These are phyloP conservation scores for Zygosaccharomyces bailii DNA, from an alignment of 805 yeast species.

Conservation along the genomic window DNA sequence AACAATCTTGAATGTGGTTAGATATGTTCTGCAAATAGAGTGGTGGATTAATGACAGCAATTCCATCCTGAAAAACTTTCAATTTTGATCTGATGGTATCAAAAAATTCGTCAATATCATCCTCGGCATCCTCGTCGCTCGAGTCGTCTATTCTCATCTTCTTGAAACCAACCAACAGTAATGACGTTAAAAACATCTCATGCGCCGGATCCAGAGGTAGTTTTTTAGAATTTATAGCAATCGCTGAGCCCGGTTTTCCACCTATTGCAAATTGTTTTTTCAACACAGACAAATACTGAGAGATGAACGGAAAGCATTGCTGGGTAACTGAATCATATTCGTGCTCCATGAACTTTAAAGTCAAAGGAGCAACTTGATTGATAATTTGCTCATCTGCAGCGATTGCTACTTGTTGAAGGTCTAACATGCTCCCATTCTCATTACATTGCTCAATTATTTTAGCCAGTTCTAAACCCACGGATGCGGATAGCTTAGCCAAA, in stretches of 20 bases:
- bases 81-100: slow-evolving; percentile 70
- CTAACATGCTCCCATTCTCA: slow-evolving; percentile 32
- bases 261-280: slow-evolving; percentile 49
- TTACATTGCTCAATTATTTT: slow-evolving; percentile 58
- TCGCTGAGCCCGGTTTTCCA: slow-evolving; percentile 40
- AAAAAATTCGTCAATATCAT: slow-evolving; percentile 68
- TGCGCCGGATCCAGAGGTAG: slow-evolving; percentile 38
- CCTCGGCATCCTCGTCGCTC: slow-evolving; percentile 71
- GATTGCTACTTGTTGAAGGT: slow-evolving; percentile 34
- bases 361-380: slow-evolving; percentile 61
- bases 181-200: slow-evolving; percentile 53
- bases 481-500: slow-evolving; percentile 67
- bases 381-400: slow-evolving; percentile 50
- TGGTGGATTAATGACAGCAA: slow-evolving; percentile 57
- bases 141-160: slow-evolving; percentile 81
- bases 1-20: slow-evolving; percentile 48
- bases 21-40: slow-evolving; percentile 60
- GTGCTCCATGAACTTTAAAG: slow-evolving; percentile 67
- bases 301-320: slow-evolving; percentile 78
- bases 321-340: slow-evolving; percentile 86
- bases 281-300: slow-evolving; percentile 66
- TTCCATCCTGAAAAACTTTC: slow-evolving; percentile 78
- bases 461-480: slow-evolving; percentile 74
- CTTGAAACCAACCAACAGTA: slow-evolving; percentile 64
- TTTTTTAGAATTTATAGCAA: slow-evolving; percentile 36